Evolutionary conservation across 2,329 filamentous ascomycete species (phyloP).

Genomic region (Colletotrichum trifolii): DNA sequence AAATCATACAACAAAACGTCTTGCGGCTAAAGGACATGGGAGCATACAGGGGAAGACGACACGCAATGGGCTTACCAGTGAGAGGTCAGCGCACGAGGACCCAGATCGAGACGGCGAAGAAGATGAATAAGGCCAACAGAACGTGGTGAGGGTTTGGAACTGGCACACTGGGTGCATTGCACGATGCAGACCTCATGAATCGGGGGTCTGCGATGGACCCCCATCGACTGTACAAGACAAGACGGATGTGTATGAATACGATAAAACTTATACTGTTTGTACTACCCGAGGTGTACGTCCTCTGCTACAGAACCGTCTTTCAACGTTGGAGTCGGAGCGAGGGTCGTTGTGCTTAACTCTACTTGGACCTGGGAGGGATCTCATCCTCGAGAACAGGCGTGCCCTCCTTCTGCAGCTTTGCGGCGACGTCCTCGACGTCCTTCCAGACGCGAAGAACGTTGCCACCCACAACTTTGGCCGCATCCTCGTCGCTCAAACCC

Average conservation of each 20-base stretch:
- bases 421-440: constrained; percentile 79
- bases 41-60: constrained; percentile 85
- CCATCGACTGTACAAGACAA: constrained; percentile 42
- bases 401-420: constrained; percentile 69
- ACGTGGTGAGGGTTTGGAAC: constrained; percentile 44
- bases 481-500: constrained; percentile 80
- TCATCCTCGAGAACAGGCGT: constrained; percentile 66
- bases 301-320: not conserved
- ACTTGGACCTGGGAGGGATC: constrained; percentile 40
- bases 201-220: constrained; percentile 1
- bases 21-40: constrained; percentile 89
- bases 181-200: constrained; percentile 9
- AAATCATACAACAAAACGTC: constrained; percentile 86
- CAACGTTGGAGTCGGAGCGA: not conserved
- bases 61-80: constrained; percentile 92
- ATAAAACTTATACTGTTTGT: constrained; percentile 31
- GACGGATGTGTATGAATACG: constrained; percentile 32
- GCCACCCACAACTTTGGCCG: constrained; percentile 78
- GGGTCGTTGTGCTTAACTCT: not conserved
- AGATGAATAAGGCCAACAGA: constrained; percentile 69
- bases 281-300: not conserved
- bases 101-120: constrained; percentile 72
- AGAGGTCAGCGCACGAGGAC: constrained; percentile 89
- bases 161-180: not conserved
- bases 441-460: constrained; percentile 89